These are phyloP conservation scores for Pichia paraexigua DNA, from an alignment of 805 yeast genomes.

Conservation along the genomic window DNA sequence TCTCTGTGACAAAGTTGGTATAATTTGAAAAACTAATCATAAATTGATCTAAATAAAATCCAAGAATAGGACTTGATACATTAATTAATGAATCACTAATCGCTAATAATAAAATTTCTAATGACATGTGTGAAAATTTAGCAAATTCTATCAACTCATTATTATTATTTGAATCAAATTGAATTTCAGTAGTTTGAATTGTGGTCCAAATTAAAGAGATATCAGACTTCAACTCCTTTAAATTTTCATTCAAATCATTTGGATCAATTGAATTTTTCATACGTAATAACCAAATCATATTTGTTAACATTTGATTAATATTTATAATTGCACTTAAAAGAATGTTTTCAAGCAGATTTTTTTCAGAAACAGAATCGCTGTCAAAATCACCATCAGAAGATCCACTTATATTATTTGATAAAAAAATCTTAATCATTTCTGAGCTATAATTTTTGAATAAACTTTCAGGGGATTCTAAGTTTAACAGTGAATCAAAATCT, in stretches of 20 bases:
- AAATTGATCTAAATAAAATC: conserved; percentile 22
- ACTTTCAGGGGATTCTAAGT: conserved; percentile 36
- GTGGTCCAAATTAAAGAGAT: conserved; percentile 26
- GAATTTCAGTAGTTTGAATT: conserved; percentile 25
- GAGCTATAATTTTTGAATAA: conserved; percentile 27
- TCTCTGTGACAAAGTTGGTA: neutral
- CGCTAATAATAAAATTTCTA: conserved; percentile 22
- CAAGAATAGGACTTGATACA: conserved; percentile 18
- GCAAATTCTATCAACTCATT: conserved; percentile 12
- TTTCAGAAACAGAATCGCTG: neutral
- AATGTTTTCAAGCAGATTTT: conserved; percentile 32
- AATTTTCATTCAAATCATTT: conserved; percentile 2
- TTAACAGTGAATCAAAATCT: conserved; percentile 21
- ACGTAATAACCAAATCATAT: conserved; percentile 31
- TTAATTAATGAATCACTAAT: conserved; percentile 14
- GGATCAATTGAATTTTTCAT: conserved; percentile 7
- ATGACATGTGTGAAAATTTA: conserved; percentile 20
- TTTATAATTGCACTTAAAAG: conserved; percentile 31
- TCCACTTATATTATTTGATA: neutral
- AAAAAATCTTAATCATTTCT: conserved; percentile 9
- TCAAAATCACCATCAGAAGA: neutral
- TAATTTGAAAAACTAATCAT: conserved; percentile 12
- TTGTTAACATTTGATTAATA: conserved; percentile 32
- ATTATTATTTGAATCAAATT: conserved; percentile 12
- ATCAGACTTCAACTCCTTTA: conserved; percentile 16